phyloP scores from a whole-genome alignment of 257 asterid species.

The Nicotiana paniculata region DNA sequence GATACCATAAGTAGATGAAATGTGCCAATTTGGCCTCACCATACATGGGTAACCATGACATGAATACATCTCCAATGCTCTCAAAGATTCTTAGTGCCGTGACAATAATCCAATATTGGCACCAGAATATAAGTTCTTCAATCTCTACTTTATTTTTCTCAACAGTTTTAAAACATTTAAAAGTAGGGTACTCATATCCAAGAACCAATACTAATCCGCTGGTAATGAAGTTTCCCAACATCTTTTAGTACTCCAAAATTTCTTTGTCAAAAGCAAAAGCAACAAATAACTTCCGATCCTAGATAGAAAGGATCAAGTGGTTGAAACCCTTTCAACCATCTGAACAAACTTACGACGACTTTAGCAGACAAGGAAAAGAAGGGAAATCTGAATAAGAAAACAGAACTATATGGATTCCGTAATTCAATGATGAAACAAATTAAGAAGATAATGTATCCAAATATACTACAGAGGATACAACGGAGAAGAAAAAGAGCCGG shows the following conservation, averaged over 20 bases:
- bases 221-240: constrained; percentile 67
- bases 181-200: constrained; percentile 89
- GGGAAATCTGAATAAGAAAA: not conserved
- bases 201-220: constrained; percentile 52
- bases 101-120: constrained; percentile 86
- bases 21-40: constrained; percentile 80
- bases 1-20: constrained; percentile 87
- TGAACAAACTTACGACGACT: not conserved
- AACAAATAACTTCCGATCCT: no score
- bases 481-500: not conserved
- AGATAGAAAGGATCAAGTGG: not conserved
- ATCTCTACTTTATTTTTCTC: constrained; percentile 70
- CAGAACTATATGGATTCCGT: not conserved
- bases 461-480: not conserved
- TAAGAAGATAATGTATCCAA: not conserved
- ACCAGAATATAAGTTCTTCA: constrained; percentile 76
- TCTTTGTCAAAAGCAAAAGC: no score
- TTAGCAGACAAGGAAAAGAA: not conserved
- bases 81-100: constrained; percentile 61
- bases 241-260: constrained; percentile 20
- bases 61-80: constrained; percentile 49
- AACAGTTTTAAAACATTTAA: constrained; percentile 73
- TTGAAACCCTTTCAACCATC: not conserved
- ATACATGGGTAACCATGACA: constrained; percentile 94
- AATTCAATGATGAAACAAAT: not conserved